A percentile compares a stretch with the other conserved stretches of the same genome.
These are phyloP conservation scores for Blastocystis sp. DNA, from an alignment of 352 stramenopile genomes.

Conservation along the genomic window DNA sequence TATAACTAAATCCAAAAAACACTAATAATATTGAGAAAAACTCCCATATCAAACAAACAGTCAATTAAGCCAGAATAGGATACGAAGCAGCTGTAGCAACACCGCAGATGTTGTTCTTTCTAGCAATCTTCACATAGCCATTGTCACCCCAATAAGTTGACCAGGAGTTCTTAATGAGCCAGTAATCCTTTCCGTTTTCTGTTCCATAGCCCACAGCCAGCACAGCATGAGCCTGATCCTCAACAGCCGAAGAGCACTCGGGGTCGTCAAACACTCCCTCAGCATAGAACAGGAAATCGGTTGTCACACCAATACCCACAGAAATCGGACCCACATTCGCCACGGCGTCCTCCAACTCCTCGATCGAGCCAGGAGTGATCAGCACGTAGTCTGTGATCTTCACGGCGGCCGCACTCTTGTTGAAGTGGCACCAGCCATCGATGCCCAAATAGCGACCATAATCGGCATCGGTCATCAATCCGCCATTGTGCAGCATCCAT, in stretches of 20 bases:
- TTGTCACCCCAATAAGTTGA: constrained; percentile 83
- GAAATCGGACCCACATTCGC: constrained; percentile 78
- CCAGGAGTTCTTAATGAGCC: constrained; percentile 88
- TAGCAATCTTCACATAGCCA: constrained; percentile 81
- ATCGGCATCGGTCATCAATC: constrained; percentile 70
- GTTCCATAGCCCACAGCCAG: constrained; percentile 80
- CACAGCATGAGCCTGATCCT: constrained; percentile 83
- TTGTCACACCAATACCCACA: constrained; percentile 75
- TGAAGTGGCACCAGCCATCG: constrained; percentile 79
- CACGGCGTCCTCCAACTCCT: constrained; percentile 66
- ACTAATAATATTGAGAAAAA: neutral
- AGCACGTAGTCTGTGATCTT: constrained; percentile 64
- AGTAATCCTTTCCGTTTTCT: constrained; percentile 80
- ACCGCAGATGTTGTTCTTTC: constrained; percentile 87
- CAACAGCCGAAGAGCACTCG: constrained; percentile 79
- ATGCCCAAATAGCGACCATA: constrained; percentile 79
- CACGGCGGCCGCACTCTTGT: constrained; percentile 70
- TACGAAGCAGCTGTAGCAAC: constrained; percentile 81
- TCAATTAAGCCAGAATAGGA: constrained; percentile 68
- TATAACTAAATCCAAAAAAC: neutral
- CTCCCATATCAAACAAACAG: neutral
- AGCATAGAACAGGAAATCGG: constrained; percentile 80
- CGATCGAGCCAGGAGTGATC: constrained; percentile 18
- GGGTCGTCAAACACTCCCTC: constrained; percentile 77
- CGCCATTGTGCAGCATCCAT: constrained; percentile 60